A percentile compares a stretch with the other conserved stretches of the same genome.
These are phyloP conservation scores for Dipteronia sinensis DNA, from an alignment of 345 rosid species.

Conservation along the genomic window DNA sequence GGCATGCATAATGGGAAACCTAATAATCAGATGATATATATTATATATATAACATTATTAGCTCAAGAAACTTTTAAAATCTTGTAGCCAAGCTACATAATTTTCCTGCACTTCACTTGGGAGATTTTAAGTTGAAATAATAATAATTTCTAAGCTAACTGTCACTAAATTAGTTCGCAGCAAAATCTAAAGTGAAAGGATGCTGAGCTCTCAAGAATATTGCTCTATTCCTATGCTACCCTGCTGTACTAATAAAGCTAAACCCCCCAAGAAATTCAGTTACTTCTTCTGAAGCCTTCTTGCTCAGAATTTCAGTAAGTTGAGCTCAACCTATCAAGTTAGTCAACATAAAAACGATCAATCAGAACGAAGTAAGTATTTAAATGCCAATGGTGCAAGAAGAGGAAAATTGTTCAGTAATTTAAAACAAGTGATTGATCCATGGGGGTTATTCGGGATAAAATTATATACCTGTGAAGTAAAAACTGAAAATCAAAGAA, in stretches of 20 bases:
- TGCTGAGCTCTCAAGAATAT: not conserved
- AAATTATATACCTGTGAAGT: conserved; percentile 41
- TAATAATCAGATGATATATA: not conserved
- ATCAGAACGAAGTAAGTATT: not conserved
- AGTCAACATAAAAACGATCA: not conserved
- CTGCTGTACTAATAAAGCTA: not conserved
- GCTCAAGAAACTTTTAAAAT: not conserved
- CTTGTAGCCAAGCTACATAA: not conserved
- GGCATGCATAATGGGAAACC: not conserved
- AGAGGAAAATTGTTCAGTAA: not conserved
- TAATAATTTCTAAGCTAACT: not conserved
- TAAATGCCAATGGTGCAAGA: not conserved
- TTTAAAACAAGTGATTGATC: not conserved
- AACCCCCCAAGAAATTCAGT: conserved; percentile 4
- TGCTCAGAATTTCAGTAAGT: conserved; percentile 7
- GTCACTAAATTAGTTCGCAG: not conserved
- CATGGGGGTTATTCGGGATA: not conserved
- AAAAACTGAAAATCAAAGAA: conserved; percentile 29
- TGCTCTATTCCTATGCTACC: not conserved
- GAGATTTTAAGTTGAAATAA: not conserved
- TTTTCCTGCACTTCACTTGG: conserved; percentile 2
- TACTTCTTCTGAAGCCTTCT: conserved; percentile 11
- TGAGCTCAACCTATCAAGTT: conserved; percentile 12
- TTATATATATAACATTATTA: not conserved
- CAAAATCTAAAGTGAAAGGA: not conserved